phyloP scores from a whole-genome alignment of 2,329 filamentous ascomycete species.

The Venturia nashicola region DNA sequence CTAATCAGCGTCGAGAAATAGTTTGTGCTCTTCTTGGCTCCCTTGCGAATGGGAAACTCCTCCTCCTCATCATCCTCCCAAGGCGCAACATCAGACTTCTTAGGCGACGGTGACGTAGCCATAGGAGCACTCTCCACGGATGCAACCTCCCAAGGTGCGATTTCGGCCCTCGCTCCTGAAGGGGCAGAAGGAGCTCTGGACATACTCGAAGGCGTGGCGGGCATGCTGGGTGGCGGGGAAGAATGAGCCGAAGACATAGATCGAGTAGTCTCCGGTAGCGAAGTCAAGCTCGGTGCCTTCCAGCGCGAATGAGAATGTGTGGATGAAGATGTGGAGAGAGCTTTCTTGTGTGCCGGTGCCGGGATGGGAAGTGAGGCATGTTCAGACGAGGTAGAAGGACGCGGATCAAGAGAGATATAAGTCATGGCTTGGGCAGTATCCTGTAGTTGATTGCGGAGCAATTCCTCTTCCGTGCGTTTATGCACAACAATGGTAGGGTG shows the following conservation, averaged over 20 bases:
- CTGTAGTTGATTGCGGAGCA: neutral
- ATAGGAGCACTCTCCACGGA: neutral
- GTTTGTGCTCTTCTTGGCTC: neutral
- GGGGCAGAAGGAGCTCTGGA: no score
- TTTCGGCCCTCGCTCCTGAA: neutral
- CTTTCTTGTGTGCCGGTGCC: neutral
- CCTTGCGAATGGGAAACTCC: neutral
- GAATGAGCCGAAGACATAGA: neutral
- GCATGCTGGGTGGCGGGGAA: neutral
- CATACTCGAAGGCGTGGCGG: neutral
- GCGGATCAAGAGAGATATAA: neutral
- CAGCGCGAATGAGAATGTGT: neutral
- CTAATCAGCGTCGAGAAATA: neutral
- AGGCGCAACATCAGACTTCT: neutral
- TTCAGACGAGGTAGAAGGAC: neutral
- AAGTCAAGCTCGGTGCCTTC: neutral
- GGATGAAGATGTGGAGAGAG: neutral
- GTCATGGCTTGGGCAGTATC: neutral
- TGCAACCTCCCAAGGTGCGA: neutral
- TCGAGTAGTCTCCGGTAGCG: neutral
- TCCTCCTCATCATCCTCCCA: neutral
- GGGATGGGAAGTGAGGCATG: neutral
- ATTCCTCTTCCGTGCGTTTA: neutral
- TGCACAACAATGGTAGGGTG: neutral
- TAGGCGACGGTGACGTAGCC: neutral